phyloP scores from a whole-genome alignment of 1,139 yeast genomes.

The Candida tunisiensis region DNA sequence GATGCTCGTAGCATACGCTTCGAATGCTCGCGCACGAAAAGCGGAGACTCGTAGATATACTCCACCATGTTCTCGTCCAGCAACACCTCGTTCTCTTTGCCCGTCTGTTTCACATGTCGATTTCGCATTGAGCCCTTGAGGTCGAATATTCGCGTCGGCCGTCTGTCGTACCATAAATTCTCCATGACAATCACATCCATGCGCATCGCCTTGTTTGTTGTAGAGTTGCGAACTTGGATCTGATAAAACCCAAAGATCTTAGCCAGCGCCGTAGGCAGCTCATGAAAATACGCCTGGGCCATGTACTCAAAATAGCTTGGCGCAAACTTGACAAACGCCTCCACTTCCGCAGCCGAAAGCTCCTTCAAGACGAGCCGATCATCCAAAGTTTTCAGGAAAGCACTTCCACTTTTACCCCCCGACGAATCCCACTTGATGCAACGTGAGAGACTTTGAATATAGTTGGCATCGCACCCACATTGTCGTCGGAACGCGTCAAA shows the following conservation, averaged over 20 bases:
- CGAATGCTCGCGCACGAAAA: constrained; percentile 86
- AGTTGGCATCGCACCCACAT: constrained; percentile 63
- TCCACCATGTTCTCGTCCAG: constrained; percentile 98
- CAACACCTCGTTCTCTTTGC: constrained; percentile 84
- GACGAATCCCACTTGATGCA: constrained; percentile 92
- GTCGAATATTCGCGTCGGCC: constrained; percentile 79
- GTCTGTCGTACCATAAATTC: constrained; percentile 72
- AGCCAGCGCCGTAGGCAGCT: constrained; percentile 84
- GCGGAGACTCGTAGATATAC: constrained; percentile 88
- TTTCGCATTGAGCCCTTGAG: constrained; percentile 97
- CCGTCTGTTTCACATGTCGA: constrained; percentile 92
- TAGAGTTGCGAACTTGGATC: constrained; percentile 66
- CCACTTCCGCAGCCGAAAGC: constrained; percentile 73
- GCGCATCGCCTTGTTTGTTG: constrained; percentile 58
- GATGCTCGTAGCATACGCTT: constrained; percentile 76
- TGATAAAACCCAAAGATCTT: constrained; percentile 94
- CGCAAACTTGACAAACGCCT: constrained; percentile 87
- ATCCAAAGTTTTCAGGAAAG: constrained; percentile 82
- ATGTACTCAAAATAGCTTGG: constrained; percentile 94
- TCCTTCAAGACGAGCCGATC: constrained; percentile 84
- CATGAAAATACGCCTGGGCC: constrained; percentile 90
- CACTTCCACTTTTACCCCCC: constrained; percentile 95
- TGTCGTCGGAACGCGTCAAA: constrained; percentile 83
- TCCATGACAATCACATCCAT: constrained; percentile 96
- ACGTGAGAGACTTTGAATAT: constrained; percentile 77